Base-by-base conservation (phyloP, 768 basidiomycete species). In the Auricularia auricula-judae region DNA sequence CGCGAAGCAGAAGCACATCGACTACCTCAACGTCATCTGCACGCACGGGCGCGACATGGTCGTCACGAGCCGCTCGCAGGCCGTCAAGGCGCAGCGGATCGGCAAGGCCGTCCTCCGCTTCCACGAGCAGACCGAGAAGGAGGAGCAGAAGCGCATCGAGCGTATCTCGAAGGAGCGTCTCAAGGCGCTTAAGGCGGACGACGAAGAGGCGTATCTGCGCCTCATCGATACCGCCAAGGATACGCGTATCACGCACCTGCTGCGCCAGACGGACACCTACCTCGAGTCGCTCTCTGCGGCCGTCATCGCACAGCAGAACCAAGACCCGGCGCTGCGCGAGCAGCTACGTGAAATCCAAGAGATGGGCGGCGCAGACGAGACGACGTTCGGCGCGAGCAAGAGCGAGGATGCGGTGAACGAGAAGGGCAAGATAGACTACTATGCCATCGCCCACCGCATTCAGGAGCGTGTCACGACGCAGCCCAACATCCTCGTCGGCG, bases 181-280 rank as follows among this genome's bases (percentile, higher is more conserved):
- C 67, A 93, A 91, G 78, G 97, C 96, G 7, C 86, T 98, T 69
- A 94, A 96, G 77, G 90, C 90, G 35, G 95, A 98, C 72, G 96
- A 99, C 78, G 97, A 99, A 79, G 97, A 98, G 76, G 95, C 93
- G n/a, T 99, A 99, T 76, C 88, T 98, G 85, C 94, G 94, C 73
- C 89, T 99, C 71, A 92, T 99, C 71, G 97, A 98, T 74, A 97
- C 95, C 18, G 96, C 96, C 65, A 99, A 99, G 75, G 97, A 99
- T 71, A 98, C 96, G 10, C 89, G 97, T 76, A 98, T 99, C 76
- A 97, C 95, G 0, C 97, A 98, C 76, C 80, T 98, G 34, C 80
- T 99, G 64, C 82, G 88, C 56, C 96, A 98, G 77, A 99, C 97
- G 8, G 96, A 99, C 70, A 70, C 86, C 0, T 99, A 93, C 77